A percentile compares a stretch with the other conserved stretches of the same genome.
phyloP scores from a whole-genome alignment of 306 rosid species.

The Leucaena leucocephala region DNA sequence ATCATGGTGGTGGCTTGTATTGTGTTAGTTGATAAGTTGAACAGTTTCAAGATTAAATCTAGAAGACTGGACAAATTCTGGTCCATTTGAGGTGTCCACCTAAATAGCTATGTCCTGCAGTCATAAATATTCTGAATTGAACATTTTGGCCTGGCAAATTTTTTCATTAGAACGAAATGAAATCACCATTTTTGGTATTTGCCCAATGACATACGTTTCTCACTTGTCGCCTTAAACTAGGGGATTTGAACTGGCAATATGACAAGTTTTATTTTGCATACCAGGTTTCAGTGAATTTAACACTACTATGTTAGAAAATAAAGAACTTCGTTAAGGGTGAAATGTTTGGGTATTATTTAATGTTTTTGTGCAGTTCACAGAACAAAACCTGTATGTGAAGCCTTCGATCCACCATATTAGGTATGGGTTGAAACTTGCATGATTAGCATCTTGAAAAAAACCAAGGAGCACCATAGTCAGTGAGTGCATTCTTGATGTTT shows the following conservation, averaged over 20 bases:
- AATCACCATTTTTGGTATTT: not conserved
- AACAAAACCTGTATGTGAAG: not conserved
- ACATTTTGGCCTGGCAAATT: not conserved
- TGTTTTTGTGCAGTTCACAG: not conserved
- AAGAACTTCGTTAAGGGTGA: not conserved
- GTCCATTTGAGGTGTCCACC: not conserved
- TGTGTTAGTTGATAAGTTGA: not conserved
- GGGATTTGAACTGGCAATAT: not conserved
- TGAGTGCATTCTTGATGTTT: not conserved
- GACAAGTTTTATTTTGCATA: not conserved
- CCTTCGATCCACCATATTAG: not conserved
- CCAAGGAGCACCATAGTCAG: not conserved
- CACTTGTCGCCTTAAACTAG: not conserved
- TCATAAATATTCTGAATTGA: not conserved
- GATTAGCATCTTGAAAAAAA: not conserved
- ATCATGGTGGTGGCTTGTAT: not conserved
- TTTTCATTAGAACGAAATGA: not conserved
- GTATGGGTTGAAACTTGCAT: not conserved
- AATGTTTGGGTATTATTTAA: not conserved
- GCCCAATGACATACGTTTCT: not conserved
- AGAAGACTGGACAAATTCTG: not conserved
- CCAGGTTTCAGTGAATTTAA: not conserved
- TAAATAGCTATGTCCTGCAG: not conserved
- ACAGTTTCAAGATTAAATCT: constrained; percentile 6
- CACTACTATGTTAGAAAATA: not conserved